phyloP scores from a whole-genome alignment of 1,284 basidiomycete species.

The Rhodotorula sp. region DNA sequence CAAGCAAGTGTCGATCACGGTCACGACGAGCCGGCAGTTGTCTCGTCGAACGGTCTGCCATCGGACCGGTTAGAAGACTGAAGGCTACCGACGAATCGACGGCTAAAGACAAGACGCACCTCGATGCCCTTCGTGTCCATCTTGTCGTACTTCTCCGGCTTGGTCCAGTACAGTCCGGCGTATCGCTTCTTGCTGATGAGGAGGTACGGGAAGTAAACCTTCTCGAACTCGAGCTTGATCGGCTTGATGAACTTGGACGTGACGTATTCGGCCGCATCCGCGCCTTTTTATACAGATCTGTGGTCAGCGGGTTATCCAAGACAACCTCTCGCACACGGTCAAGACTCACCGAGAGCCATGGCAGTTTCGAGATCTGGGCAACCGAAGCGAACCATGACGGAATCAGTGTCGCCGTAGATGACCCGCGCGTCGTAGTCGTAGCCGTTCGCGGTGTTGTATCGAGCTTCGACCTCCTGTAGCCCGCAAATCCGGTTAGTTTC shows the following conservation, averaged over 20 bases:
- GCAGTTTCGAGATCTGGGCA: conserved; percentile 77
- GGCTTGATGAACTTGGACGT: conserved; percentile 86
- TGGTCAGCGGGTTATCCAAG: not conserved
- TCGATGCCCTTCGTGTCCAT: conserved; percentile 99
- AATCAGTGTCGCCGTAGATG: conserved; percentile 96
- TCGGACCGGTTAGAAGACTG: too few species aligned
- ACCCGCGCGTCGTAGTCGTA: conserved; percentile 82
- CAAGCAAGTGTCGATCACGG: conserved; percentile 92
- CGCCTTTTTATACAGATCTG: conserved; percentile 58
- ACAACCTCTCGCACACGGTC: not conserved
- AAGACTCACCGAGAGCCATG: conserved; percentile 76
- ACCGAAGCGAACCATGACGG: conserved; percentile 95
- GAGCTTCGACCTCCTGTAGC: conserved; percentile 77
- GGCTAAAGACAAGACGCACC: conserved; percentile 56
- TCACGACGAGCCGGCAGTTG: conserved; percentile 91
- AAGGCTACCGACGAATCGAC: not conserved
- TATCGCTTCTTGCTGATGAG: conserved; percentile 97
- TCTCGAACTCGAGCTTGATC: conserved; percentile 97
- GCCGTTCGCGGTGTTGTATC: conserved; percentile 82
- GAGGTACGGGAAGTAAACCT: conserved; percentile 94
- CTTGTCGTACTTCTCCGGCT: conserved; percentile 89
- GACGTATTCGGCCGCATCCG: conserved; percentile 91
- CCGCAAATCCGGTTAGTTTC: not conserved
- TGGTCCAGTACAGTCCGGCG: conserved; percentile 94
- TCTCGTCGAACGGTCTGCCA: conserved; percentile 87